Percentiles rank a stretch among this genome's conserved stretches.
phyloP scores from a whole-genome alignment of 129 eudicot genomes.

The Silybum marianum region DNA sequence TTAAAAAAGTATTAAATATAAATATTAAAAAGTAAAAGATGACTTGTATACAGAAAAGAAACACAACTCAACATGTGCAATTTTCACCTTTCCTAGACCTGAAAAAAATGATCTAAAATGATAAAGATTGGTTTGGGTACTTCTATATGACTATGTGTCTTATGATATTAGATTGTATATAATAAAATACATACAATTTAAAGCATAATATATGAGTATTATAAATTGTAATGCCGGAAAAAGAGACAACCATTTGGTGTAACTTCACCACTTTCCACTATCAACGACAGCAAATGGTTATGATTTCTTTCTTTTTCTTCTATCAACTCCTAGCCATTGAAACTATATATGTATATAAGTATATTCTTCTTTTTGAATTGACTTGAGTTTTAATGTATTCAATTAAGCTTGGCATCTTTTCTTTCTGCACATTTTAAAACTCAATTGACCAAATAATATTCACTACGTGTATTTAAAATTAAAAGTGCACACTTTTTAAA shows the following conservation, averaged over 20 bases:
- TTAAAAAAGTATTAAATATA: too few species aligned
- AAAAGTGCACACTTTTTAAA: not conserved
- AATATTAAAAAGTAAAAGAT: not conserved
- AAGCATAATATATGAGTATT: conserved; percentile 23
- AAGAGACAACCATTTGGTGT: conserved; percentile 34
- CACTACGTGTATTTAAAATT: not conserved
- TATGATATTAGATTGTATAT: not conserved
- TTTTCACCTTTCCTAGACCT: conserved; percentile 5
- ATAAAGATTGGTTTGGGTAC: not conserved
- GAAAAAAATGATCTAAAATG: not conserved
- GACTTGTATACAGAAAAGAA: not conserved
- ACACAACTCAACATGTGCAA: not conserved
- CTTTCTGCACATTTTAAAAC: not conserved
- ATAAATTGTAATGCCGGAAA: conserved; percentile 29
- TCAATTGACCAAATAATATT: not conserved
- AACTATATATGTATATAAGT: not conserved
- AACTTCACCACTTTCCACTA: conserved; percentile 27
- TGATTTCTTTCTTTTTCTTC: not conserved
- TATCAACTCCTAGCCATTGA: not conserved
- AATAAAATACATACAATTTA: conserved; percentile 1
- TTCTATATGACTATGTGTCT: conserved; percentile 24
- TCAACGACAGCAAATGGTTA: conserved; percentile 6
- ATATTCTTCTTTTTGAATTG: not conserved
- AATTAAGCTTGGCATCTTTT: not conserved
- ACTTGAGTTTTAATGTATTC: not conserved